Base-by-base conservation (phyloP, 2,329 filamentous ascomycete genomes). In the Helotiales sp. region DNA sequence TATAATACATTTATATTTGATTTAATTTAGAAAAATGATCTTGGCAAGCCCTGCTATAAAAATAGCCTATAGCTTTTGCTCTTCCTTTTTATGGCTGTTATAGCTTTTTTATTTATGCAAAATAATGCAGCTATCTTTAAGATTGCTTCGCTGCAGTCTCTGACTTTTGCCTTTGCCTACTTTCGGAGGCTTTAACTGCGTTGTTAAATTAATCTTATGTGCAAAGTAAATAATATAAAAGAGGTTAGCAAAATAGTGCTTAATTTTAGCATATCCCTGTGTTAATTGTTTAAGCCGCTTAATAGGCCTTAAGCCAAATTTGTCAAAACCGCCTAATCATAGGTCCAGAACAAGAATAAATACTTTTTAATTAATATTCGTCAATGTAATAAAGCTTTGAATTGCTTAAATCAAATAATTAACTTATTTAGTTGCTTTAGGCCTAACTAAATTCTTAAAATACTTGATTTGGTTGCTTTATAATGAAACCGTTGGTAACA, bases 201-300 rank as follows among this genome's bases (percentile, higher is more conserved):
- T 20, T 28, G 47, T 17, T 3, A 20, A 32, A 26, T 63, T 34
- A 11, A 63, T 8, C 50, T 63, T 24, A 55, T 63, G 61, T 17
- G 49, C 50, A 57, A 63, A 63, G 37, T 43, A 63, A 54, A 63
- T 54, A 17, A 28, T 63, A 15, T 45, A 40, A 5, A 63, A 50
- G 20, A 63, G 20, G 26, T 47, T 20, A 57, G 50, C 34, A 47
- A 63, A 63, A 37, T 49, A 26, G 32, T 43, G 30, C 17, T 63
- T 30, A n/a, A 30, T 30, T 15, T 30, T 54, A 30, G 13, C 6
- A 54, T 30, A 54, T 7, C 11, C 49, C 26, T 13, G 49, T 30
- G 26, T 4, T 15, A 30, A n/a, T n/a, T 15, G 49, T 32, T 54
- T 5, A 15, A 54, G 49, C 26, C 49, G 26, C 26, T 17, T 28